phyloP scores from a whole-genome alignment of 2,329 filamentous ascomycete species.

The Talaromyces pinophilus region DNA sequence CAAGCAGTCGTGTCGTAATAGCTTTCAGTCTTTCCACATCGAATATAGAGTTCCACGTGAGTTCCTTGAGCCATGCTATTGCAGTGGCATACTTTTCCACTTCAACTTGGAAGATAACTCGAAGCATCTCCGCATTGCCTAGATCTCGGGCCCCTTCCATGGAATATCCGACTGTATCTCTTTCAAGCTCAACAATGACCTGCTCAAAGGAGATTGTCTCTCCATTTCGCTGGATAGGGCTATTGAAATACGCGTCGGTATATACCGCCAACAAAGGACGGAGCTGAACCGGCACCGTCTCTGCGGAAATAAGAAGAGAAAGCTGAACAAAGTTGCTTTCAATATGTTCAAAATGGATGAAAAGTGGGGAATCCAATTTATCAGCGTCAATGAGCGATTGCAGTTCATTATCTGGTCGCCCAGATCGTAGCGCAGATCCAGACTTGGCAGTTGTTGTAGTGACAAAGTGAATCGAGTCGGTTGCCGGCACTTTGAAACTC shows the following conservation, averaged over 20 bases:
- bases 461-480: constrained; percentile 94
- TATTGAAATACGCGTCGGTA: constrained; percentile 90
- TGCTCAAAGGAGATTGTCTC: constrained; percentile 83
- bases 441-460: constrained; percentile 80
- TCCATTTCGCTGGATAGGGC: constrained; percentile 76
- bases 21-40: constrained; percentile 67
- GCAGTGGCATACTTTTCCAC: constrained; percentile 80
- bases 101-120: constrained; percentile 82
- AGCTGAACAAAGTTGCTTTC: constrained; percentile 90
- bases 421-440: constrained; percentile 72
- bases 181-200: constrained; percentile 85
- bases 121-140: constrained; percentile 78
- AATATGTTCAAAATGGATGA: constrained; percentile 96
- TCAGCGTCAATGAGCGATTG: constrained; percentile 76
- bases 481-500: constrained; percentile 76
- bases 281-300: constrained; percentile 72
- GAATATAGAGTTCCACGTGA: constrained; percentile 88
- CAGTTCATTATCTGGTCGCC: constrained; percentile 65
- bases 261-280: constrained; percentile 85
- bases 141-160: constrained; percentile 69
- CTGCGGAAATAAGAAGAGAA: constrained; percentile 76
- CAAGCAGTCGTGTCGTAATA: constrained; percentile 75
- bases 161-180: constrained; percentile 82
- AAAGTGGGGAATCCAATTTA: constrained; percentile 67
- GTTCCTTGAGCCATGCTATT: constrained; percentile 78